Evolutionary conservation across 768 basidiomycete genomes (phyloP).

Genomic region (Termitomyces sp.): DNA sequence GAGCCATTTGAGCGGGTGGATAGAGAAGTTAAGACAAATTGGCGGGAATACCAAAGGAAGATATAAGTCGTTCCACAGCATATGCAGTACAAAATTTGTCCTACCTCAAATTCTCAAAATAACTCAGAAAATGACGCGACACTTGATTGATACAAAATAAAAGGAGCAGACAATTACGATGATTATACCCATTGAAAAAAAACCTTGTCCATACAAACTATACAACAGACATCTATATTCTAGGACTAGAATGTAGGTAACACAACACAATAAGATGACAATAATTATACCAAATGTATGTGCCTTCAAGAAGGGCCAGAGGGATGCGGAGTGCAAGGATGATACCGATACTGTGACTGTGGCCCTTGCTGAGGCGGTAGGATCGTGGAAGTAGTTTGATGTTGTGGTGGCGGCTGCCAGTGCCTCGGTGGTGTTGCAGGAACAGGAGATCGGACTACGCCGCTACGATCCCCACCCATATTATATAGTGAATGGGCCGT

Average conservation of each 20-base stretch:
- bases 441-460: not conserved
- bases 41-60: not conserved
- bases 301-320: constrained; percentile 14
- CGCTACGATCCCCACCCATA: constrained; percentile 15
- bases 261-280: constrained; percentile 12
- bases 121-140: too few species aligned
- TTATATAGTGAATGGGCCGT: not conserved
- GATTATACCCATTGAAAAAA: not conserved
- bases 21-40: not conserved
- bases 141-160: not conserved
- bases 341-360: constrained; percentile 27
- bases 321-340: constrained; percentile 23
- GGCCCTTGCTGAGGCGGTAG: constrained; percentile 7
- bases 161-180: not conserved
- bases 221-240: constrained; percentile 5
- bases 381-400: constrained; percentile 16
- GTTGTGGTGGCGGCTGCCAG: constrained; percentile 11
- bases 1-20: not conserved
- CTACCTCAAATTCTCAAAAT: not conserved
- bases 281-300: constrained; percentile 9
- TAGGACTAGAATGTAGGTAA: constrained; percentile 4
- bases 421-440: not conserved
- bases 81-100: not conserved
- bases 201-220: not conserved
- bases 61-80: not conserved